Evolutionary conservation across 108 stramenopile species (phyloP).

Genomic region (Nitzschia sp.): DNA sequence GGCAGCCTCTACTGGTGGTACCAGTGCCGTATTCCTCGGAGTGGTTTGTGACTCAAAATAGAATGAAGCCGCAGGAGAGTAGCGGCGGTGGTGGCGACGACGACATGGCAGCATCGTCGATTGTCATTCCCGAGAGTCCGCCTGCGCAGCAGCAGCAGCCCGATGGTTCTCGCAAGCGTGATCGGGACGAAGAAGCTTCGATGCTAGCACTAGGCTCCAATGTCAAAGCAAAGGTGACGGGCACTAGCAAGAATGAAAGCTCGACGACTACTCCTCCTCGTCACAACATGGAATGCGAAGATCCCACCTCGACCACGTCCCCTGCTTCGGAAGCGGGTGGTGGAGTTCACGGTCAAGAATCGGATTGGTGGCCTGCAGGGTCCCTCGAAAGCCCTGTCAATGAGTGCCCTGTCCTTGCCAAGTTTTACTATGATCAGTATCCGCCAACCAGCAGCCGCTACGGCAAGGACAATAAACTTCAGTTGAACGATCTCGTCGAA

Average conservation of each 20-base stretch:
- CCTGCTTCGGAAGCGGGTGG: neutral
- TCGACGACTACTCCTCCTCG: neutral
- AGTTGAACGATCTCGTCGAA: conserved; percentile 59
- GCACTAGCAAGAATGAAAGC: neutral
- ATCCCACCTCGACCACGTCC: neutral
- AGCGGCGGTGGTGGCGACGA: neutral
- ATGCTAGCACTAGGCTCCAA: too few relatives aligned
- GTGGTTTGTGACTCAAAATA: too few relatives aligned
- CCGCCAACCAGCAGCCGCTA: too few relatives aligned
- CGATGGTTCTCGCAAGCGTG: conserved; percentile 8
- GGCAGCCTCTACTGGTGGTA: conserved; percentile 43
- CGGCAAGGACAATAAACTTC: conserved; percentile 1
- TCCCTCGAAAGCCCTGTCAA: conserved; percentile 10
- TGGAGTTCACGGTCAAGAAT: conserved; percentile 6
- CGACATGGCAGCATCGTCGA: neutral
- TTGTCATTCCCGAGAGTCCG: conserved; percentile 13
- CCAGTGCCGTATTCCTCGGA: conserved; percentile 41
- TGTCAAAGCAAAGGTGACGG: neutral
- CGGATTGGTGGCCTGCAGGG: conserved; percentile 41
- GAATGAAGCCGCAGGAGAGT: too few relatives aligned
- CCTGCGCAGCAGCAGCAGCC: neutral
- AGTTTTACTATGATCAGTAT: conserved; percentile 54
- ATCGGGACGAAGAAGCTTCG: neutral
- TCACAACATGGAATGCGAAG: neutral
- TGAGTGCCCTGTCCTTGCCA: conserved; percentile 49